Conservation (phyloP, 1,139 yeast genomes). For the Suhomyces bribrorum region DNA sequence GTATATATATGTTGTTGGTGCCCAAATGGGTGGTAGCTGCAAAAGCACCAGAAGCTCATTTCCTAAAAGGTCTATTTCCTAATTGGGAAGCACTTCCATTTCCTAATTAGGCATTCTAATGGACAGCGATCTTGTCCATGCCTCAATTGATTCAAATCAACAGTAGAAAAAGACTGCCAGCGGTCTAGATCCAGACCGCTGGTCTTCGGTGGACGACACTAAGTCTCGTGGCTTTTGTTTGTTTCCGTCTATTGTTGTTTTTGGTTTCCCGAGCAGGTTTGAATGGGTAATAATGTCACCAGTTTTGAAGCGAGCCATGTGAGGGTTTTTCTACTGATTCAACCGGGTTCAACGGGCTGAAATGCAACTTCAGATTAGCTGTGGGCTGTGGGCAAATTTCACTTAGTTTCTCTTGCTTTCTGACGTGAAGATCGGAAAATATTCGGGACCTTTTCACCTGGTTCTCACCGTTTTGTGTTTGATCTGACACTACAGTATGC, state of each 20-base stretch:
- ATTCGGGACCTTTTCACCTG: not conserved
- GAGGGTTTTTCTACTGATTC: too few species aligned
- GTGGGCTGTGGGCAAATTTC: too few species aligned
- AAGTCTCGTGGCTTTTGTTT: too few species aligned
- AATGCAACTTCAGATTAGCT: too few species aligned
- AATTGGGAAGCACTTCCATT: slow-evolving; percentile 18
- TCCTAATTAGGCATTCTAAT: slow-evolving; percentile 5
- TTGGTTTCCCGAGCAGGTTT: too few species aligned
- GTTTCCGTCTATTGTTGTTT: too few species aligned
- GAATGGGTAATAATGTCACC: too few species aligned
- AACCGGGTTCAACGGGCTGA: too few species aligned
- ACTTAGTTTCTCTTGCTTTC: not conserved
- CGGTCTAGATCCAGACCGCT: not conserved
- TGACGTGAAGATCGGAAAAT: not conserved
- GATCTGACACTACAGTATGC: not conserved
- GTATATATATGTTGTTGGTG: slow-evolving; percentile 4
- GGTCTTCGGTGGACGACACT: too few species aligned
- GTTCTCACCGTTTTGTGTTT: not conserved
- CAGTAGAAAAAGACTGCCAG: too few species aligned
- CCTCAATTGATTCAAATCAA: not conserved
- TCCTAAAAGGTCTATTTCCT: slow-evolving; percentile 11
- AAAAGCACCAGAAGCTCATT: slow-evolving; percentile 1
- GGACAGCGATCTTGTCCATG: not conserved
- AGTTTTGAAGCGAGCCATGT: too few species aligned
- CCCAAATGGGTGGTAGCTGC: slow-evolving; percentile 4